Percentiles rank a stretch among this genome's conserved stretches.
These are phyloP conservation scores for Candida maris DNA, from an alignment of 805 yeast genomes.

Conservation along the genomic window DNA sequence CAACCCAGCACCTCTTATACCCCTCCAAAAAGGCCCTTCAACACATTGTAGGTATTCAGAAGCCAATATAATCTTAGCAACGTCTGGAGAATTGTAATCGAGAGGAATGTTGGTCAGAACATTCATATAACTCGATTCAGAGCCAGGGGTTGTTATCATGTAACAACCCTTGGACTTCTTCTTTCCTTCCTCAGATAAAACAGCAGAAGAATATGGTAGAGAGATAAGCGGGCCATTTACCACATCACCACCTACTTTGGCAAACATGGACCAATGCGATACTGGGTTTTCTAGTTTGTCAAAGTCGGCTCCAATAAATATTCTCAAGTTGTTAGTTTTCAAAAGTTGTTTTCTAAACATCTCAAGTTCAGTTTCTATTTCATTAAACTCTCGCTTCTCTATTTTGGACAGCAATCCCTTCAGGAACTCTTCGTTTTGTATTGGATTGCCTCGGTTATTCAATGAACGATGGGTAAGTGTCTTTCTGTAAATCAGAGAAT, in stretches of 20 bases:
- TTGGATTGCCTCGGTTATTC: slow-evolving; percentile 59
- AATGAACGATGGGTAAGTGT: slow-evolving; percentile 57
- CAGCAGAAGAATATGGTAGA: slow-evolving; percentile 52
- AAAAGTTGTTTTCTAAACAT: slow-evolving; percentile 50
- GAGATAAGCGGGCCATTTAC: slow-evolving; percentile 12
- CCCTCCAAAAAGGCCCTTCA: slow-evolving; percentile 97
- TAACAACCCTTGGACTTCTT: slow-evolving; percentile 51
- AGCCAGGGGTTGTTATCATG: slow-evolving; percentile 73
- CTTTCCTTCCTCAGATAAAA: slow-evolving; percentile 54
- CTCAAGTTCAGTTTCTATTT: slow-evolving; percentile 49
- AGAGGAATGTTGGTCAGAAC: slow-evolving; percentile 59
- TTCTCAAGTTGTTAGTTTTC: slow-evolving; percentile 55
- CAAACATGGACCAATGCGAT: slow-evolving; percentile 49
- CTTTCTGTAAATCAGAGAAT: slow-evolving; percentile 48
- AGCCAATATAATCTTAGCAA: slow-evolving; percentile 67
- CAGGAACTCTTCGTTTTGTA: slow-evolving; percentile 59
- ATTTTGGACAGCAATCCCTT: slow-evolving; percentile 46
- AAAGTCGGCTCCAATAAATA: slow-evolving; percentile 70
- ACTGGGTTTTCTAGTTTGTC: slow-evolving; percentile 51
- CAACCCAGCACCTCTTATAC: slow-evolving; percentile 88
- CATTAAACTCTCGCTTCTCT: slow-evolving; percentile 49
- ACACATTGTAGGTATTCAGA: slow-evolving; percentile 76
- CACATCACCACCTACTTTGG: slow-evolving; percentile 6
- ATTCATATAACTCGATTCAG: slow-evolving; percentile 73
- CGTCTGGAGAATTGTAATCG: slow-evolving; percentile 52